These are phyloP conservation scores for Petasospora fabianii DNA, from an alignment of 1,139 yeast genomes.

Conservation along the genomic window DNA sequence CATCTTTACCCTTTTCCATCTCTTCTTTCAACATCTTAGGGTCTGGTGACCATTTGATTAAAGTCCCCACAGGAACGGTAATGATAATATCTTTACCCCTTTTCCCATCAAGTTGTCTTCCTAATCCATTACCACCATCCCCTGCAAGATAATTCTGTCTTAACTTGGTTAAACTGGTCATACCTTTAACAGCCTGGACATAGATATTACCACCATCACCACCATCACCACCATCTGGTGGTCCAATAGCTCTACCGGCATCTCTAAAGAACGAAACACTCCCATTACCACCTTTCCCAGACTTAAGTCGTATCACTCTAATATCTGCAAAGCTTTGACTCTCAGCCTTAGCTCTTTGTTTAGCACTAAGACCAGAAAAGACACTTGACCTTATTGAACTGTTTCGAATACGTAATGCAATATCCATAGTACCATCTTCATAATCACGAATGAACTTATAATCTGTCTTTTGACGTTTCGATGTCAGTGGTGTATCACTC, in stretches of 20 bases:
- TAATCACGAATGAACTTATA: slow-evolving; percentile 11
- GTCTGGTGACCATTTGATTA: slow-evolving; percentile 81
- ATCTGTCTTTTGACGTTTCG: slow-evolving; percentile 8
- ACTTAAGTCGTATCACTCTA: slow-evolving; percentile 58
- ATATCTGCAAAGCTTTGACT: slow-evolving; percentile 49
- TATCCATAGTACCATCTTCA: slow-evolving; percentile 24
- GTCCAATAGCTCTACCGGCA: slow-evolving; percentile 80
- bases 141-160: slow-evolving; percentile 66
- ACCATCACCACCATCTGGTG: slow-evolving; percentile 98
- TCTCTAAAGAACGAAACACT: slow-evolving; percentile 81
- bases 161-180: slow-evolving; percentile 67
- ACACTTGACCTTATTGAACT: slow-evolving; percentile 39
- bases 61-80: slow-evolving; percentile 90
- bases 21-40: slow-evolving; percentile 45
- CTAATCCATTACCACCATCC: slow-evolving; percentile 68
- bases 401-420: slow-evolving; percentile 34
- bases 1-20: slow-evolving; percentile 14
- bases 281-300: slow-evolving; percentile 92
- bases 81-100: slow-evolving; percentile 75
- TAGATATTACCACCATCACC: slow-evolving; percentile 89
- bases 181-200: slow-evolving; percentile 70
- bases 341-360: slow-evolving; percentile 38
- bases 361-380: slow-evolving; percentile 32
- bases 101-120: slow-evolving; percentile 78
- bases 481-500: neutral